A percentile compares a stretch with the other conserved stretches of the same genome.
phyloP scores from a whole-genome alignment of 345 rosid genomes.

The Raphanus sativus region DNA sequence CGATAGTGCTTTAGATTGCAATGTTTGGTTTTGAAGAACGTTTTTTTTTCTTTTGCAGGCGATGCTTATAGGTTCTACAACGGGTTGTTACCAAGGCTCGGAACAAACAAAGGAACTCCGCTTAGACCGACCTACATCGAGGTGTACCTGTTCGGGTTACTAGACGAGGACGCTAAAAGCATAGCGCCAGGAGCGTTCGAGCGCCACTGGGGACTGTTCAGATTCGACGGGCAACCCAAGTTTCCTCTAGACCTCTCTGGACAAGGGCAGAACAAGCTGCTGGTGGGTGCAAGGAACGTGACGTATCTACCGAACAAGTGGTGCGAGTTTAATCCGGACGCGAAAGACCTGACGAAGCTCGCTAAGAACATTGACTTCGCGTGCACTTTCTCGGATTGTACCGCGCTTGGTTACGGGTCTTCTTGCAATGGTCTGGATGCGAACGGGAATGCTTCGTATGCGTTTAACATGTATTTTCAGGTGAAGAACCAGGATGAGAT shows the following conservation, averaged over 20 bases:
- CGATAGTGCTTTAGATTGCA: background rate
- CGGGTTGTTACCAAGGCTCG: conserved; percentile 69
- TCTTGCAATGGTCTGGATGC: conserved; percentile 60
- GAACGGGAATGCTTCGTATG: conserved; percentile 62
- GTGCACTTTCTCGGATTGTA: conserved; percentile 62
- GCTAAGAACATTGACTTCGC: conserved; percentile 63
- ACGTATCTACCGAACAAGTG: conserved; percentile 60
- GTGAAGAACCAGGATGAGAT: conserved; percentile 54
- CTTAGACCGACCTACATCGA: conserved; percentile 62
- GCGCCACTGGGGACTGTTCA: conserved; percentile 85
- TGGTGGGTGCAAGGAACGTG: conserved; percentile 55
- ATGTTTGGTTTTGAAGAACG: background rate
- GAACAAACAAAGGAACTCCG: conserved; percentile 65
- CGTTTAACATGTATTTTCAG: conserved; percentile 74
- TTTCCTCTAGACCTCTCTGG: conserved; percentile 68
- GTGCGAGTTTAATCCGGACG: conserved; percentile 69
- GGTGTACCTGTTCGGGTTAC: conserved; percentile 68
- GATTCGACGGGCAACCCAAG: conserved; percentile 79
- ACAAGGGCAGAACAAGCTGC: conserved; percentile 60
- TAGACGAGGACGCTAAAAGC: conserved; percentile 36
- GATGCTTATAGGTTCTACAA: conserved; percentile 71
- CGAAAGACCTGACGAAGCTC: conserved; percentile 62
- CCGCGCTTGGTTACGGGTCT: conserved; percentile 57
- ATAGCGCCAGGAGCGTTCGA: conserved; percentile 71
- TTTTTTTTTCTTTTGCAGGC: conserved; percentile 15